Conservation (phyloP, 1,284 basidiomycete species). For the Sporisorium exsertum region DNA sequence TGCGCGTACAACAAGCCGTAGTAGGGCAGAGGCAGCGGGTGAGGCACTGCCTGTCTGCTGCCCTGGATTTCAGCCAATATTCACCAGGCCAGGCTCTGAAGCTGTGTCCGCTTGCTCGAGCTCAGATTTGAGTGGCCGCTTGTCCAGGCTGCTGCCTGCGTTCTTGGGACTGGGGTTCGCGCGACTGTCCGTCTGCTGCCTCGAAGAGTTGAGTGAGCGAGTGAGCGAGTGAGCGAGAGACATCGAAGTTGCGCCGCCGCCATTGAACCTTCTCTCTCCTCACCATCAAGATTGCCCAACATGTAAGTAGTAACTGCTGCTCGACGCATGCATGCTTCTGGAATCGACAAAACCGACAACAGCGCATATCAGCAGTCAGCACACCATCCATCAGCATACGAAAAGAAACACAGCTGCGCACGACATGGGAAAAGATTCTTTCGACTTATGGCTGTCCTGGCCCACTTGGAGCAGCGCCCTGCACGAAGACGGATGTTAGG, state of each 20-base stretch:
- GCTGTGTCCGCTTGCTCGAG: background rate
- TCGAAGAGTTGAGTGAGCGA: background rate
- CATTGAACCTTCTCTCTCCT: constrained; percentile 69
- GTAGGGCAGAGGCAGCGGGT: background rate
- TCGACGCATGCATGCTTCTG: constrained; percentile 27
- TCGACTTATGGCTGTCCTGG: background rate
- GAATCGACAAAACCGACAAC: constrained; percentile 9
- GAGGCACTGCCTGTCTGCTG: background rate
- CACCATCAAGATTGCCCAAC: constrained; percentile 66
- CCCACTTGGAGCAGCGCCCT: background rate
- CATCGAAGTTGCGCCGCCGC: constrained; percentile 27
- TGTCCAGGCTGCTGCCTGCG: background rate
- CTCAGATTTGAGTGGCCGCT: background rate
- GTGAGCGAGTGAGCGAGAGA: constrained; percentile 17
- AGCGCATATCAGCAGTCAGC: constrained; percentile 1
- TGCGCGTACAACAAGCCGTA: background rate
- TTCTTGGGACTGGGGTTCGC: background rate
- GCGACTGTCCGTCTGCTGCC: constrained; percentile 27
- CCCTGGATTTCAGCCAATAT: background rate
- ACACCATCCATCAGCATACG: background rate
- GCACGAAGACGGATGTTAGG: background rate
- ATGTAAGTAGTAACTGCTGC: constrained; percentile 46
- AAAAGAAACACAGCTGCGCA: background rate
- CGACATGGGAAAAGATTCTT: background rate
- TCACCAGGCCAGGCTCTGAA: background rate